Base-by-base conservation (phyloP, 352 stramenopile genomes). In the Globisporangium heterothallicum region DNA sequence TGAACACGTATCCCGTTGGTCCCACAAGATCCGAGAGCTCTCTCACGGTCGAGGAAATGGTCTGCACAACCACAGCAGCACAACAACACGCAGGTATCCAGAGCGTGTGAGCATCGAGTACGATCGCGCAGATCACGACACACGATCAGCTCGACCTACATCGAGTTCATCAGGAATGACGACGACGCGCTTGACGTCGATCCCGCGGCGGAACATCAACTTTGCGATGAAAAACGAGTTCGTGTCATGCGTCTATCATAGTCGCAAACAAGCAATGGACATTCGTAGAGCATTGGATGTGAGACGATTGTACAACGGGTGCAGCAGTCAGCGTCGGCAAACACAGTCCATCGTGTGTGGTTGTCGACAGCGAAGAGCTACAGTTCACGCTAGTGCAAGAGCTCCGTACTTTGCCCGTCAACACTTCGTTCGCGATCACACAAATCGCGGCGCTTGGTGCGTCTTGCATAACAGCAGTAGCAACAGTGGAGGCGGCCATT, bases 101-200 rank as follows among this genome's bases (percentile, higher is more conserved):
- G n/a, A n/a, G n/a, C n/a, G n/a, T n/a, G n/a, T n/a, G n/a, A n/a
- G n/a, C n/a, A n/a, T n/a, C n/a, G n/a, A n/a, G n/a, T n/a, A n/a
- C n/a, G n/a, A n/a, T n/a, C n/a, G n/a, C n/a, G n/a, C n/a, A 13
- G n/a, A 51, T 9, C 16, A 57, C 12, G 1, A 22, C 19, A 22
- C n/a, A 22, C 12, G n/a, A 19, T 6, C 9, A 38, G n/a, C n/a
- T n/a, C n/a, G n/a, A n/a, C 32, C 22, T 58, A 84, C 76, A 29
- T 92, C 74, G n/a, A 88, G 61, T 29, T 91, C 77, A 46, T 94
- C 84, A 8, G 82, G 79, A 53, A 92, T 91, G 36, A 92, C 75
- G n/a, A 80, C 69, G 21, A 92, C 62, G 41, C 81, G 84, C 36
- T 84, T 71, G 22, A 94, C 65, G 56, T 94, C 82, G 30, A 94